A percentile compares a stretch with the other conserved stretches of the same genome.
Evolutionary conservation across 1,284 basidiomycete species (phyloP).

Genomic region (Heterobasidion irregulare): DNA sequence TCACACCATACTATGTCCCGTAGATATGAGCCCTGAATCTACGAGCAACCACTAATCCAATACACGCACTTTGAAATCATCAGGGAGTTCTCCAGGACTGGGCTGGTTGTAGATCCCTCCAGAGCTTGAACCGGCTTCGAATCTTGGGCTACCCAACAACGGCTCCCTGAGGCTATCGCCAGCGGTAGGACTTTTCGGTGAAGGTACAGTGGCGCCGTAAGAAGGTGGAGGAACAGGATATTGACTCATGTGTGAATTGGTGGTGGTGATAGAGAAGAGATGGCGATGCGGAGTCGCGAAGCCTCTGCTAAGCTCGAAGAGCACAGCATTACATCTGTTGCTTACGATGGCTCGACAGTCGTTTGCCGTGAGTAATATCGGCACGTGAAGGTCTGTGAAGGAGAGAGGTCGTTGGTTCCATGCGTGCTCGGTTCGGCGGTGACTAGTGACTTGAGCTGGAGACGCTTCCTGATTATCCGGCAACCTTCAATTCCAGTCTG

Average conservation of each 20-base stretch:
- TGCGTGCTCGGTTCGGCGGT: too few species aligned
- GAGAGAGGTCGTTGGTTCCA: too few species aligned
- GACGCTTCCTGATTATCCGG: too few species aligned
- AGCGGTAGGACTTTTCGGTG: conserved; percentile 1
- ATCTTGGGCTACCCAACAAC: conserved; percentile 33
- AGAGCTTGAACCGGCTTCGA: conserved; percentile 29
- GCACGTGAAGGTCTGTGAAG: too few species aligned
- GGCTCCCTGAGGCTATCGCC: conserved; percentile 23
- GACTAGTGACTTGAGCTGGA: too few species aligned
- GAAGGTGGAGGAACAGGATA: conserved; percentile 14
- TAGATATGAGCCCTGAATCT: conserved; percentile 6
- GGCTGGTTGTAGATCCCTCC: conserved; percentile 62
- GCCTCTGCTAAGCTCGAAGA: too few species aligned
- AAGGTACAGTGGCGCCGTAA: conserved; percentile 8
- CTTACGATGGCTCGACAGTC: too few species aligned
- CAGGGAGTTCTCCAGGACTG: conserved; percentile 60
- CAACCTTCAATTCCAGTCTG: too few species aligned
- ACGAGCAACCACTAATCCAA: neutral
- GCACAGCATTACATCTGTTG: too few species aligned
- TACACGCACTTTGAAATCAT: conserved; percentile 72
- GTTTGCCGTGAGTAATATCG: too few species aligned
- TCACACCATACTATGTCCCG: conserved; percentile 60
- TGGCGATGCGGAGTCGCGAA: neutral
- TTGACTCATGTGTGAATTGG: conserved; percentile 8
- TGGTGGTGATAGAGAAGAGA: neutral